Percentiles rank a stretch among this genome's conserved stretches.
phyloP scores from a whole-genome alignment of 345 rosid species.

The Corchorus olitorius region DNA sequence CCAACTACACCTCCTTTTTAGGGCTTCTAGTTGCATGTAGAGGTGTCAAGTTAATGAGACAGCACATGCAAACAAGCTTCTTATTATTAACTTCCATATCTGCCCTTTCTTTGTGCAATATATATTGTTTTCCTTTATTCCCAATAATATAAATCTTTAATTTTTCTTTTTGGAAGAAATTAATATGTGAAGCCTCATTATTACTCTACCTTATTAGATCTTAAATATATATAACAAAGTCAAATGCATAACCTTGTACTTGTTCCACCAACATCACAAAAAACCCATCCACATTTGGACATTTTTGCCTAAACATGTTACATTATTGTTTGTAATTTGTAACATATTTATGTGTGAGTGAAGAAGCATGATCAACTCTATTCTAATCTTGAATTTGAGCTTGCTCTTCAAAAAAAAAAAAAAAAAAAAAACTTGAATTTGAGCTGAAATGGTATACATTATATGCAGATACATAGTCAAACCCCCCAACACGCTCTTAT shows the following conservation, averaged over 20 bases:
- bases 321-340: too few relatives aligned
- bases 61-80: slow-evolving; percentile 19
- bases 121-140: neutral
- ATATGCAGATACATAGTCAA: slow-evolving; percentile 14
- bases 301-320: too few relatives aligned
- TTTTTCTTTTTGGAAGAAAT: neutral
- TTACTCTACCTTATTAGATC: too few relatives aligned
- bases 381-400: slow-evolving; percentile 10
- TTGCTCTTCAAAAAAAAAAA: too few relatives aligned
- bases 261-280: too few relatives aligned
- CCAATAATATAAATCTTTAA: neutral
- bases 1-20: slow-evolving; percentile 22
- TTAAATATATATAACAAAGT: too few relatives aligned
- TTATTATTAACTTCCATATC: neutral
- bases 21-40: slow-evolving; percentile 26
- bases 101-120: slow-evolving; percentile 12
- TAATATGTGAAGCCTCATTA: neutral
- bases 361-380: neutral
- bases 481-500: neutral
- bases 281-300: too few relatives aligned
- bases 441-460: slow-evolving; percentile 6
- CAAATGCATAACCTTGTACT: too few relatives aligned
- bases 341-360: neutral
- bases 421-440: neutral
- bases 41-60: slow-evolving; percentile 20